These are phyloP conservation scores for Termitomyces sp. DNA, from an alignment of 768 basidiomycete genomes.

Conservation along the genomic window DNA sequence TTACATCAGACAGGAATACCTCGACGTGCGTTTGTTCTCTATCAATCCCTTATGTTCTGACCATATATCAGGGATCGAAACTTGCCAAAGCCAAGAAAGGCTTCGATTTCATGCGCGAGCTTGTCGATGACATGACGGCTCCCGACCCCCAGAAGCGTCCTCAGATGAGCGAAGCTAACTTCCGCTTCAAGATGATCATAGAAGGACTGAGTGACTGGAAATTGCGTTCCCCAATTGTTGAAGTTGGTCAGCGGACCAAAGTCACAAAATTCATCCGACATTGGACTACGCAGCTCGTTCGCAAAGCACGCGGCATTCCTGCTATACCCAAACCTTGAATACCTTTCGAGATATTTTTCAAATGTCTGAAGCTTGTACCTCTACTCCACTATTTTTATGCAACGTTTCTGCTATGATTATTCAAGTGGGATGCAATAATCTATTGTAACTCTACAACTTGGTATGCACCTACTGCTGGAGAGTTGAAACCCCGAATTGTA, in stretches of 20 bases:
- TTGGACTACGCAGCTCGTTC: neutral
- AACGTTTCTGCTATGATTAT: too few relatives aligned
- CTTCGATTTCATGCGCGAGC: slow-evolving; percentile 1
- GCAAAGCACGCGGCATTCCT: neutral
- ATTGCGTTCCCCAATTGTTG: neutral
- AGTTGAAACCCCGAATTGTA: too few relatives aligned
- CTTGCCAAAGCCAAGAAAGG: neutral
- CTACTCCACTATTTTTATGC: too few relatives aligned
- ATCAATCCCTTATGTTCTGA: neutral
- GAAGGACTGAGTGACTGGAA: neutral
- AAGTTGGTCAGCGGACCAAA: neutral
- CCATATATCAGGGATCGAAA: neutral
- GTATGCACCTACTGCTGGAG: too few relatives aligned
- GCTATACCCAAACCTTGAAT: slow-evolving; percentile 1
- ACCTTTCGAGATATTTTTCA: neutral
- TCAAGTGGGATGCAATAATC: too few relatives aligned
- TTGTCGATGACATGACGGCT: neutral
- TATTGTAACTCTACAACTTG: too few relatives aligned
- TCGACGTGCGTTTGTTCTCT: neutral
- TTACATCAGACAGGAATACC: neutral
- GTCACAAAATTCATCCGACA: neutral
- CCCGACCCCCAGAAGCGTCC: neutral
- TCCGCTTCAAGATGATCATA: neutral
- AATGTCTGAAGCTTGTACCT: too few relatives aligned
- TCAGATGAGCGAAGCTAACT: neutral